Base-by-base conservation (phyloP, 176 grass and related monocot genomes). In the Aechmea fasciata region DNA sequence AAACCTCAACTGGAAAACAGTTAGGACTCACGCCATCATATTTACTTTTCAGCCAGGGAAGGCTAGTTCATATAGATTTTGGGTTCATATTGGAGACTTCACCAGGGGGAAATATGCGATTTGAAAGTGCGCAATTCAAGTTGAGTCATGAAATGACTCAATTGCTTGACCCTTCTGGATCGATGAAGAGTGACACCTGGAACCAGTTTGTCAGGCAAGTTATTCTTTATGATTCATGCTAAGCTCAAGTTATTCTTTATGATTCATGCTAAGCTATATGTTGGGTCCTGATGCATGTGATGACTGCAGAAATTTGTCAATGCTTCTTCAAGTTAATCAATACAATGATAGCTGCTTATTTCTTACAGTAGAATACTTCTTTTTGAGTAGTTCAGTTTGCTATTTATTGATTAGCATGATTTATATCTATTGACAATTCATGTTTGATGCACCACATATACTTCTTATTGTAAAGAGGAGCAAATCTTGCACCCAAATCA, bases 111-210 rank as follows among this genome's bases (percentile, higher is more conserved):
- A 97, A 97, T 75, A 92, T 93, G 82, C 80, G 94, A 66, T 97
- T 97, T 82, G 94, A 97, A 78, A 97, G 89, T 83, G 94, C 94
- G 47, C 94, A 97, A 64, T 97, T 97, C 87, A 97, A 97, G 67
- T 78, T 97, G 79, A 97, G 94, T 79, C 94, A 97, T 61, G 94
- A 97, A 79, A 97, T 97, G 94, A 97, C 94, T 85, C 94, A 97
- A 72, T 83, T 97, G 78, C 94, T 97, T 14, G 94, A 97, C 63
- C 94, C 94, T 26, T 97, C 89, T 75, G 89, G 94, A 65, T 90
- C 94, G 9, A 97, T 97, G 89, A 97, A 92, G 84, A 97, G 89
- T 51, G 94, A 92, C 47, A 97, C 89, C 49, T 97, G 94, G 94
- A 87, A 87, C 75, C 94, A 92, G 48, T 97, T 97, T 82, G 89